Evolutionary conservation across 2,329 filamentous ascomycete genomes (phyloP), one percentile per base, ranked within the genome.

Genomic region (Colletotrichum ledebouriae): DNA sequence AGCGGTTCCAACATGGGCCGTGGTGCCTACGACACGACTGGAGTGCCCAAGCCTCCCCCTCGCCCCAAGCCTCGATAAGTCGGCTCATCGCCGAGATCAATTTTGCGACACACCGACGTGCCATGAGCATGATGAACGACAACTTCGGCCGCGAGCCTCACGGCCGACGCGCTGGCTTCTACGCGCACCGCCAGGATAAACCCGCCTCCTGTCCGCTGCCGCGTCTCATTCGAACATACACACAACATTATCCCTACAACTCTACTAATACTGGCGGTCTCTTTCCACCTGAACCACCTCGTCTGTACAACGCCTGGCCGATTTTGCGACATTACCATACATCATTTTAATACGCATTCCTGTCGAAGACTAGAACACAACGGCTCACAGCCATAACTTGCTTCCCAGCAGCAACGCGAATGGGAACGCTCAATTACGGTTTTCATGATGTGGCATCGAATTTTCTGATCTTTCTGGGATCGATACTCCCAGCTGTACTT

Each of bases 1-100:
- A 75, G 72, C 69, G 74, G 75, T 57, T 75, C 72, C 77, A 83
- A 85, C 75, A 84, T 85, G 82, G 84, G 82, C 70, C 80, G 84
- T 66, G 84, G 84, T 67, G 84, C 83, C 71, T 86, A 86, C 73
- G 84, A 86, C 72, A 84, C 82, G 71, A 85, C 83, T 25, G 83
- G 83, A 53, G 77, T 85, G 25, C 77, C 79, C 66, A 85, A 85
- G 77, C 84, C 83, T 63, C 79, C 80, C 33, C 81, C 80, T 61
- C 78, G 78, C 58, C 80, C 80, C 59, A 79, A 80, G 75, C 79
- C 79, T 63, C 77, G 73, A 73, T 82, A 78, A 79, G 70, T 57
- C 56, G 15, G 34, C 53, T 22, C 41, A 56, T 34, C 20, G 34
- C 50, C 17, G 20, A 22, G 34, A 41, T 42, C 20, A 46, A 42